Conservation (phyloP, 768 basidiomycete species). For the Trichaptum fuscoviolaceum region DNA sequence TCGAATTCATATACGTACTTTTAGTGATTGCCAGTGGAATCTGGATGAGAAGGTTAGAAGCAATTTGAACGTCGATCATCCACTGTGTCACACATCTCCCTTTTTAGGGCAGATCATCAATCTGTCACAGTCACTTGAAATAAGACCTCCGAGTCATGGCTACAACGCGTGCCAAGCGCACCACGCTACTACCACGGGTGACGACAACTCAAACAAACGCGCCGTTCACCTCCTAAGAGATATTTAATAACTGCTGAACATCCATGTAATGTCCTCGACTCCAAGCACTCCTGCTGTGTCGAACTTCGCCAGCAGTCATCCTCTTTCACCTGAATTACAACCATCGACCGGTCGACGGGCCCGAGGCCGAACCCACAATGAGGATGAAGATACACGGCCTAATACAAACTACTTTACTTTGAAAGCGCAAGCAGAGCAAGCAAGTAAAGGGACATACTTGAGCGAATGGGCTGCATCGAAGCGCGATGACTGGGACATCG, state of each 20-base stretch:
- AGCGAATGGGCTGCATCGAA: conserved; percentile 4
- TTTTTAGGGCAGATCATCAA: no score
- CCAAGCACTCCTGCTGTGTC: not conserved
- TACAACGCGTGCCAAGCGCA: not conserved
- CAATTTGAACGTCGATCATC: no score
- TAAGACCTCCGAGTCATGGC: no score
- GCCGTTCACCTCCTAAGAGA: not conserved
- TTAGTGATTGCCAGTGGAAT: no score
- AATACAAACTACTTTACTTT: conserved; percentile 55
- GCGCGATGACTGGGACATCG: not conserved
- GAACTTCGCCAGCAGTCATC: not conserved
- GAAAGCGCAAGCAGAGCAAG: conserved; percentile 55
- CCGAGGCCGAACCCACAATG: conserved; percentile 4
- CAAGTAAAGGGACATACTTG: conserved; percentile 4
- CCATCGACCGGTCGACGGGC: conserved; percentile 13
- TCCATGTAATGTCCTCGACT: not conserved
- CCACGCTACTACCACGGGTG: not conserved
- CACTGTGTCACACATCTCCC: no score
- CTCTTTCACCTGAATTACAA: conserved; percentile 5
- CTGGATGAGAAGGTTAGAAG: no score
- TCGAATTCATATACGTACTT: no score
- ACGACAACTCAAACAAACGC: not conserved
- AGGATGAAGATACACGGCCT: conserved; percentile 19
- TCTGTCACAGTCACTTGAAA: no score
- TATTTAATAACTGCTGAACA: not conserved